Base-by-base conservation (phyloP, 228 moss, liverwort and hornwort species). In the Sphagnum magellanicum region DNA sequence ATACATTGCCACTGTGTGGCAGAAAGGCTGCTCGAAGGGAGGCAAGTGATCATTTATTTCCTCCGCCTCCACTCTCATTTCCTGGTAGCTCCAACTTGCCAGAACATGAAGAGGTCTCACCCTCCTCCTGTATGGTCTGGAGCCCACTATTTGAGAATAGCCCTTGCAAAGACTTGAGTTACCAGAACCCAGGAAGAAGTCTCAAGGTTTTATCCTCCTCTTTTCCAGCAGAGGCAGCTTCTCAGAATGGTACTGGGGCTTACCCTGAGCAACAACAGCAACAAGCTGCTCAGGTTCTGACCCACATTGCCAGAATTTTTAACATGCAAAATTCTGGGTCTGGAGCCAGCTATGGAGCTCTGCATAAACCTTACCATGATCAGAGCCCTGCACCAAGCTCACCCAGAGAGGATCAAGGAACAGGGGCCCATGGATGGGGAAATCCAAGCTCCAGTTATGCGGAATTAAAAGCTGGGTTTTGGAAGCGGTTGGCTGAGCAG, bases 401-500 rank as follows among this genome's bases (percentile, higher is more conserved):
- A 32, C 32, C 3, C 32, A 32, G 32, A 32, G 32, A 32, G 32
- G 32, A 32, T 32, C 32, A 32, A 32, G 32, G 32, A 32, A 32
- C 32, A 32, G 32, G 32, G 32, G 32, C 32, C 32, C 32, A 32
- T 32, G 32, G 32, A 32, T 32, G 47, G 48, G 11, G 48, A 49
- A 50, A 48, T 48, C 48, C 49, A 48, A 71, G 67, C 10, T 63
- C 78, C 17, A 14, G 8, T 0, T 77, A 83, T 46, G 70, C 3
- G 0, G 70, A 77, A 47, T 4, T 84, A 4, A 77, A 77, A 77
- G 77, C 8, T 0, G 52, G 68, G 0, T 81, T 80, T 6, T 80
- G 84, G 84, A 77, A 84, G 49, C 69, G 4, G 0, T 51, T 78
- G 67, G 80, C 46, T 14, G 17, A 67, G 4, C 51, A n/a, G 5